Evolutionary conservation across 139 green algal species (phyloP).

Genomic region (Gonium pectorale): DNA sequence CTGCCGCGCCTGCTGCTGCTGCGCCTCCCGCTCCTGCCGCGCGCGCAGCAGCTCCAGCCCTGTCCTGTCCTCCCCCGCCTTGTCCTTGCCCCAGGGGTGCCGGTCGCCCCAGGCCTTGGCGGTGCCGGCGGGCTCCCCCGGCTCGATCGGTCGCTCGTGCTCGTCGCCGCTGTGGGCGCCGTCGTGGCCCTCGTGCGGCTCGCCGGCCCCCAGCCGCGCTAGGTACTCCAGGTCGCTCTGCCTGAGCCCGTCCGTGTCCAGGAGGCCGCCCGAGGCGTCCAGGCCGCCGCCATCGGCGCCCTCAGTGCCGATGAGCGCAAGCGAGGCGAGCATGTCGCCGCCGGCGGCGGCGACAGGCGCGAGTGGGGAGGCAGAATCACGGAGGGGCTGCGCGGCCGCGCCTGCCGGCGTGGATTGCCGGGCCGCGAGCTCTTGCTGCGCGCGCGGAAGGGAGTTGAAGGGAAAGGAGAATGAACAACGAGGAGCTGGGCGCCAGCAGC

Average conservation of each 20-base stretch:
- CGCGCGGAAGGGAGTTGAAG: too few relatives aligned
- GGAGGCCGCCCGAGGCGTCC: neutral
- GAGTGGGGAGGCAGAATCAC: too few relatives aligned
- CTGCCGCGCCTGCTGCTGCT: neutral
- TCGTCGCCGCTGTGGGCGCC: neutral
- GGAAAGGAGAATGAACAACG: too few relatives aligned
- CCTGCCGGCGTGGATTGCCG: too few relatives aligned
- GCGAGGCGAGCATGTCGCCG: neutral
- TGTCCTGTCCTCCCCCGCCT: neutral
- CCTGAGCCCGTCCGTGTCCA: conserved; percentile 3
- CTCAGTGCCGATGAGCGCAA: conserved; percentile 15
- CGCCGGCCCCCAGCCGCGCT: neutral
- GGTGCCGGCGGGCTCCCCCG: conserved; percentile 3
- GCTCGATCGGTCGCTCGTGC: neutral
- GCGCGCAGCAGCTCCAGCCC: conserved; percentile 18
- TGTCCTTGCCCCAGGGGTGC: neutral
- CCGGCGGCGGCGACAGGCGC: neutral
- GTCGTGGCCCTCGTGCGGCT: neutral
- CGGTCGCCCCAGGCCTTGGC: conserved; percentile 32
- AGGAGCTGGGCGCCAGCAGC: too few relatives aligned
- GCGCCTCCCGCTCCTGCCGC: conserved; percentile 15
- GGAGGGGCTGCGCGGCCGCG: too few relatives aligned
- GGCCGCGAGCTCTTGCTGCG: too few relatives aligned
- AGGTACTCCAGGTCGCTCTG: conserved; percentile 43
- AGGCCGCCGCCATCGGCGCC: neutral